Evolutionary conservation across 2,329 filamentous ascomycete species (phyloP), one percentile per base, ranked within the genome.

Genomic region (Venturia oleaginea): DNA sequence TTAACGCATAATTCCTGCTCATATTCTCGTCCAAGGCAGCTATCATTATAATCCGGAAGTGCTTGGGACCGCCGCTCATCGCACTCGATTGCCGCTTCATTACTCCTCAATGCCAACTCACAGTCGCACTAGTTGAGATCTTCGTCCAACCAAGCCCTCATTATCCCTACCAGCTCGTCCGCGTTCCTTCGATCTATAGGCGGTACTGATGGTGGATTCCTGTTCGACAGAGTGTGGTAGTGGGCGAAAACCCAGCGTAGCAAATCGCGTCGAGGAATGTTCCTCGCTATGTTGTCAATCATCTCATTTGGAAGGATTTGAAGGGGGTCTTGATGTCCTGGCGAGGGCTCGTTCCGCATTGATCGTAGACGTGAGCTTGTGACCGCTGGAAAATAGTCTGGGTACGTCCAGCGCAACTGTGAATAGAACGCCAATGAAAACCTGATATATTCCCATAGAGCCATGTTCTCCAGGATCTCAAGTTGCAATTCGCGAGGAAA

Each of bases 401-500:
- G 43, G 17, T 32, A 42, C 24, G 55, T 43, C 24, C 43, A 59
- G 38, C 46, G 72, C 7, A 82, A 71, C 3, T 77, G 71, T 5
- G 76, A 76, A 67, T 80, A 81, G 51, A 77, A 74, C 59, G 78
- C 78, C 40, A 82, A 74, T 2, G 76, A 77, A 61, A 82, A 76
- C 40, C 75, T 76, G 69, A 80, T 74, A 64, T 77, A 78, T 7
- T 77, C 72, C 10, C 75, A 71, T 5, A 75, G 70, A 30, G 73
- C 69, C 5, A 81, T 71, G 24, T 73, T 72, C 22, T 76, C 69
- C 65, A 80, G 73, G 19, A 82, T 78, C 51, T 76, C 73, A 24
- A 81, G 71, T 22, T 81, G 71, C 2, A 82, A 73, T 68, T 82
- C 80, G 2, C 75, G 71, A 2, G 80, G 80, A 6, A 82, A 74